Conservation (phyloP, 2,329 filamentous ascomycete species). For the Elsinoe arachidis region DNA sequence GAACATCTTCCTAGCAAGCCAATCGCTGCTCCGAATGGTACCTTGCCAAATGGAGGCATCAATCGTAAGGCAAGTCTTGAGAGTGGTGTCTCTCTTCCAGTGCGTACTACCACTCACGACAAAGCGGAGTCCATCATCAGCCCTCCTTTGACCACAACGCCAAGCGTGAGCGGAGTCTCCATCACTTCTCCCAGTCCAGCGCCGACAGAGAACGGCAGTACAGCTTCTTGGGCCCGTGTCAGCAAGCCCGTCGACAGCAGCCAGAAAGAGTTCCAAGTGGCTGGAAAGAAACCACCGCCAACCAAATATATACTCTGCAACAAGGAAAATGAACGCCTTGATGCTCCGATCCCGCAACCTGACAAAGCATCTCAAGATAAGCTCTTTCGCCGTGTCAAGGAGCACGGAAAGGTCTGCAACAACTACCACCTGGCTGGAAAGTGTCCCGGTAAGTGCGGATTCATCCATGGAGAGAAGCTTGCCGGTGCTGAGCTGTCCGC, state of each 20-base stretch:
- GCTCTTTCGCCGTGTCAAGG: slow-evolving; percentile 23
- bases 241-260: slow-evolving; percentile 29
- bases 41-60: background rate
- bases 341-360: slow-evolving; percentile 28
- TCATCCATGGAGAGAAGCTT: slow-evolving; percentile 35
- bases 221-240: slow-evolving; percentile 32
- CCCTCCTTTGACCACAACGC: background rate
- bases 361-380: slow-evolving; percentile 24
- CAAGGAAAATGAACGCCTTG: slow-evolving; percentile 34
- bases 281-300: slow-evolving; percentile 23
- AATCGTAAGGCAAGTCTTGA: slow-evolving; percentile 1
- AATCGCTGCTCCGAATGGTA: background rate
- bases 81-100: slow-evolving; percentile 5
- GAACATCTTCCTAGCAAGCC: slow-evolving; percentile 32
- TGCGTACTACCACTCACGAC: slow-evolving; percentile 4
- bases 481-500: slow-evolving; percentile 31
- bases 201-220: slow-evolving; percentile 18
- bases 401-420: slow-evolving; percentile 30
- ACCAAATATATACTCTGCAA: slow-evolving; percentile 35
- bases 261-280: slow-evolving; percentile 33
- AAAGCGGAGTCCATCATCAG: slow-evolving; percentile 2
- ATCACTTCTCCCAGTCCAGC: slow-evolving; percentile 14
- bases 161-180: background rate
- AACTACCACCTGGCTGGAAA: slow-evolving; percentile 29
- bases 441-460: slow-evolving; percentile 36